Percentiles rank a stretch among this genome's conserved stretches.
Evolutionary conservation across 192 early-diverging fungal species (phyloP).

Genomic region (Backusella australiensis): DNA sequence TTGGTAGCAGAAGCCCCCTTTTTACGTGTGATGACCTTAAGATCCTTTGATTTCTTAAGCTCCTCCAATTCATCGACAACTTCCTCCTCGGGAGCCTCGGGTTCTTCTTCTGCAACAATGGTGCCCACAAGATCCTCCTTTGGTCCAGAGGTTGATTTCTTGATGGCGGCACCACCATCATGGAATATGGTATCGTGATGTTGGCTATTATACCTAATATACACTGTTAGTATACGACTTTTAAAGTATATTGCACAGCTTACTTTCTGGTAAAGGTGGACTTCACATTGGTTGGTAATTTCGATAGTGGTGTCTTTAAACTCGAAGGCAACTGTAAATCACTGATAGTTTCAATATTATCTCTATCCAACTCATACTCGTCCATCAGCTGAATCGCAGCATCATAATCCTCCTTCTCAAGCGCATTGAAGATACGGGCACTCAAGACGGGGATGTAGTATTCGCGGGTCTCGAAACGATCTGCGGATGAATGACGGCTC

Average conservation of each 20-base stretch:
- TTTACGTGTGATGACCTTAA: not conserved
- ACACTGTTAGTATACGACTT: too few relatives aligned
- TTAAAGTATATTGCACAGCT: conserved; percentile 16
- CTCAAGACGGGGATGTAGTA: conserved; percentile 80
- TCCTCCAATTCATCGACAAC: not conserved
- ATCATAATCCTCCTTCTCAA: conserved; percentile 27
- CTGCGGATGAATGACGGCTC: conserved; percentile 75
- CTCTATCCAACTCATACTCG: conserved; percentile 85
- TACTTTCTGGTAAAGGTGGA: conserved; percentile 79
- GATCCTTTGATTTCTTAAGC: not conserved
- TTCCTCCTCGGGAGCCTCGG: conserved; percentile 45
- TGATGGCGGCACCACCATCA: conserved; percentile 26
- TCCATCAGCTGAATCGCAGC: conserved; percentile 84
- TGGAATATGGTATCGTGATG: conserved; percentile 58
- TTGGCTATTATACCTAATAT: conserved; percentile 57
- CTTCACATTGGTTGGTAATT: conserved; percentile 67
- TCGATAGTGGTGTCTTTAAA: conserved; percentile 34
- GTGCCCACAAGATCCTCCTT: conserved; percentile 60
- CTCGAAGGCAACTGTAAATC: conserved; percentile 63
- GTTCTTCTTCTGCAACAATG: conserved; percentile 55
- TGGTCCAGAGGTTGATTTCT: conserved; percentile 23
- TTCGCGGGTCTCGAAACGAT: conserved; percentile 84
- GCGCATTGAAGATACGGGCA: conserved; percentile 48
- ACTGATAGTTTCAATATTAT: conserved; percentile 84
- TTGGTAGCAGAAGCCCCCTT: not conserved